These are phyloP conservation scores for Iris pallida DNA, from an alignment of 116 monocot genomes.

Conservation along the genomic window DNA sequence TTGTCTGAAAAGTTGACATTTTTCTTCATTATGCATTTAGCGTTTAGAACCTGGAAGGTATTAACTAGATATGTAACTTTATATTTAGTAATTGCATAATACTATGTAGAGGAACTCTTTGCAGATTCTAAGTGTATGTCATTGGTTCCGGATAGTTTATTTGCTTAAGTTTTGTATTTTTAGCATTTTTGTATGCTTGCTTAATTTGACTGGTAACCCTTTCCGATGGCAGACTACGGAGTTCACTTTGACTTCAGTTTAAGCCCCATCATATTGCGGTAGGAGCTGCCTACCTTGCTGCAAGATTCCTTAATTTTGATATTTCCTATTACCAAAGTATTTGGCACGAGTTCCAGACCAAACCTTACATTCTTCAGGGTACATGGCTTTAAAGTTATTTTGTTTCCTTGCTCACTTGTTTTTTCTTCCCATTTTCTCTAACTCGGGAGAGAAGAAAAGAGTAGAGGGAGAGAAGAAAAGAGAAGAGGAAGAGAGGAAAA, in stretches of 20 bases:
- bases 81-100: not conserved
- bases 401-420: not conserved
- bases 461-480: too few species aligned
- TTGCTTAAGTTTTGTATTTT: not conserved
- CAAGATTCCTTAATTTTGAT: constrained; percentile 65
- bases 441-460: too few species aligned
- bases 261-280: constrained; percentile 94
- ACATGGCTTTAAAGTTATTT: not conserved
- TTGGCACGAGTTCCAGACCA: constrained; percentile 71
- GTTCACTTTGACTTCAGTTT: constrained; percentile 94
- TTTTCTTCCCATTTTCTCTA: not conserved
- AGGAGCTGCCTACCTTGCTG: constrained; percentile 75
- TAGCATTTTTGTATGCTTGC: not conserved
- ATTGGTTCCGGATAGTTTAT: constrained; percentile 13
- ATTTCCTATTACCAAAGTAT: constrained; percentile 45
- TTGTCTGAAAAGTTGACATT: too few species aligned
- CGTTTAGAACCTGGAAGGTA: constrained; percentile 3
- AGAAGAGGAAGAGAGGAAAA: too few species aligned
- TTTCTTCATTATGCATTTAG: too few species aligned
- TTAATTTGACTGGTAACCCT: not conserved
- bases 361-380: constrained; percentile 69
- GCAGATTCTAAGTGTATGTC: not conserved
- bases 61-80: not conserved
- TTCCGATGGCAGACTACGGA: constrained; percentile 49
- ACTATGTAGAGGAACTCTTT: not conserved